A percentile compares a stretch with the other conserved stretches of the same genome.
phyloP scores from a whole-genome alignment of 1,284 basidiomycete genomes.

The Prillingera fragicola region DNA sequence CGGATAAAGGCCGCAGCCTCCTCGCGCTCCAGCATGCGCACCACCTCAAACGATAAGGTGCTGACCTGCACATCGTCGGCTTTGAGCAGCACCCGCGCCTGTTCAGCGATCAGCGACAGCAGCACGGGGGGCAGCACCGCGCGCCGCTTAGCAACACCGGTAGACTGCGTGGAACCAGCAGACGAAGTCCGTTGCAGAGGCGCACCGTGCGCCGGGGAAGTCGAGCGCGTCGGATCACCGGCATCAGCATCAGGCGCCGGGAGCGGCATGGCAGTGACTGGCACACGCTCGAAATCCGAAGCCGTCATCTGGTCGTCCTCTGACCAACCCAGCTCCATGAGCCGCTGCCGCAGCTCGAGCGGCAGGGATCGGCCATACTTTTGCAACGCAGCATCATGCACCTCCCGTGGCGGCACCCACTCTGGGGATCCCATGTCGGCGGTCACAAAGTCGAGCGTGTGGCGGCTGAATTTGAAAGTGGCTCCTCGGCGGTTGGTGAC shows the following conservation, averaged over 20 bases:
- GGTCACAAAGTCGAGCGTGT: conserved; percentile 34
- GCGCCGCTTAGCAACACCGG: no score
- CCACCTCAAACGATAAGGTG: conserved; percentile 55
- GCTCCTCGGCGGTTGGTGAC: conserved; percentile 33
- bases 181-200: no score
- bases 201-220: no score
- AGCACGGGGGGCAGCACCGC: conserved; percentile 32
- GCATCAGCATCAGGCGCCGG: no score
- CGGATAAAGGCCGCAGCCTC: conserved; percentile 59
- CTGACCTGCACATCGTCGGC: conserved; percentile 57
- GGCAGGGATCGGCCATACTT: conserved; percentile 37
- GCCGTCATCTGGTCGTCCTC: conserved; percentile 26
- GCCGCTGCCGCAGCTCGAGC: conserved; percentile 35
- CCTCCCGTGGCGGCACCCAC: conserved; percentile 36
- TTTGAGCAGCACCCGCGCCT: conserved; percentile 49
- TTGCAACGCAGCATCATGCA: conserved; percentile 35
- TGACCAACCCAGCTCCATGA: conserved; percentile 43
- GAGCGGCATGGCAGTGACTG: conserved; percentile 28
- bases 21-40: conserved; percentile 68
- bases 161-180: no score
- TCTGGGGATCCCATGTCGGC: conserved; percentile 37
- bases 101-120: conserved; percentile 22
- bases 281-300: conserved; percentile 34
- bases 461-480: conserved; percentile 31
- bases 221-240: no score